These are phyloP conservation scores for Beauveria australis DNA, from an alignment of 2,329 filamentous ascomycete species.

Conservation along the genomic window DNA sequence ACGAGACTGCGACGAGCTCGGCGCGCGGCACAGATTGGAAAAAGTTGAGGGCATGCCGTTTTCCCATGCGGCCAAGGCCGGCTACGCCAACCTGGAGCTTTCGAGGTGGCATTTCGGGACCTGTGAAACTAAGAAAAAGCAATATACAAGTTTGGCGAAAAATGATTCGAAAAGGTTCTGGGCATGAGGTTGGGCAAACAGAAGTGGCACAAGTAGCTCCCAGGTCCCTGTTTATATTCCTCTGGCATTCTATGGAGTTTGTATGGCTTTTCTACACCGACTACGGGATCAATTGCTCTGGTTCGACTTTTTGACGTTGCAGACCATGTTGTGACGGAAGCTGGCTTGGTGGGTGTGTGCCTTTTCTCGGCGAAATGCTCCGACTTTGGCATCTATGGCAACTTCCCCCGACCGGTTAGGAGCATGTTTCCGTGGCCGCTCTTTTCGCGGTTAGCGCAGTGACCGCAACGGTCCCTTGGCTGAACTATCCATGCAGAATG, in stretches of 20 bases:
- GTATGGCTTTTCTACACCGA: not conserved
- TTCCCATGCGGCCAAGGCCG: constrained; percentile 45
- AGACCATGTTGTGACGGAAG: not conserved
- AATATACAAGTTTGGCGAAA: not conserved
- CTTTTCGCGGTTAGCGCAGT: not conserved
- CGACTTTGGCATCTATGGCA: not conserved
- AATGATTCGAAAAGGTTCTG: not conserved
- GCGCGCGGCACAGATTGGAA: constrained; percentile 37
- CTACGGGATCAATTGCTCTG: not conserved
- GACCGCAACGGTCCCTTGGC: not conserved
- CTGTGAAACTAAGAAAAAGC: not conserved
- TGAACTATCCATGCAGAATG: not conserved
- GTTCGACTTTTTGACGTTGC: not conserved
- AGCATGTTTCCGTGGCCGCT: not conserved
- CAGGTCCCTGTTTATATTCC: not conserved
- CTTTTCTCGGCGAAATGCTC: not conserved
- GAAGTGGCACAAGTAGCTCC: not conserved
- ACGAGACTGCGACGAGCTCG: constrained; percentile 41
- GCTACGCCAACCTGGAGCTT: constrained; percentile 36
- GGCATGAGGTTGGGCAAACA: not conserved
- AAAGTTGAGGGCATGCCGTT: constrained; percentile 41
- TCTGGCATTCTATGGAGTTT: not conserved
- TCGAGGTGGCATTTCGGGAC: constrained; percentile 7
- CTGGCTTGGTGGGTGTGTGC: not conserved
- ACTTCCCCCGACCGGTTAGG: not conserved